These are phyloP conservation scores for Vitis cinerea DNA, from an alignment of 164 flowering plant genomes.

Conservation along the genomic window DNA sequence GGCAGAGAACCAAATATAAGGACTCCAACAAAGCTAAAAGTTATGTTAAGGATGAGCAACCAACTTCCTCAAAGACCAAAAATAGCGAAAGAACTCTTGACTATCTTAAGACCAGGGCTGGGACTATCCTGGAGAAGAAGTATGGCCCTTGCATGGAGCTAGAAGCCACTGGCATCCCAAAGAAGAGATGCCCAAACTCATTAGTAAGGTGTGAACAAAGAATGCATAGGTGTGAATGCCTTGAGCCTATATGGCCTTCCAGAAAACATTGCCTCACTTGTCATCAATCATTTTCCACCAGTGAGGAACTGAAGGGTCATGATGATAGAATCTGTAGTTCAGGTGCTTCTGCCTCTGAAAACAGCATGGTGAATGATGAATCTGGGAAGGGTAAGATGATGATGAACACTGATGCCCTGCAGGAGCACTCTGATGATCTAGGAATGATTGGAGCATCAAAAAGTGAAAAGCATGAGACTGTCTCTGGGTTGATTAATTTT, in stretches of 20 bases:
- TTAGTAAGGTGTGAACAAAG: constrained; percentile 36
- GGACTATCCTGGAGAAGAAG: constrained; percentile 49
- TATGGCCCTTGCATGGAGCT: constrained; percentile 56
- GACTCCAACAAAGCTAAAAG: constrained; percentile 23
- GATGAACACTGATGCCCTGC: constrained; percentile 21
- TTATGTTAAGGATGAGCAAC: constrained; percentile 20
- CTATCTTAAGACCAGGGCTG: constrained; percentile 55
- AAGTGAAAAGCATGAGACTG: constrained; percentile 32
- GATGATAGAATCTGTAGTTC: constrained; percentile 53
- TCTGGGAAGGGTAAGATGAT: constrained; percentile 30
- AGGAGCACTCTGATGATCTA: constrained; percentile 20
- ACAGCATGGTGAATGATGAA: no score
- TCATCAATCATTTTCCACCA: constrained; percentile 59
- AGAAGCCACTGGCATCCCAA: constrained; percentile 31
- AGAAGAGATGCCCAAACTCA: constrained; percentile 40
- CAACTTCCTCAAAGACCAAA: constrained; percentile 7
- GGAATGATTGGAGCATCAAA: constrained; percentile 29
- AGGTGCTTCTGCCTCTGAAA: constrained; percentile 17
- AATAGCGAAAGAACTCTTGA: constrained; percentile 24
- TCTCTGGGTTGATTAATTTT: constrained; percentile 37
- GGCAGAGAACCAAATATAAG: constrained; percentile 39
- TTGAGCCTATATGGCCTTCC: constrained; percentile 76
- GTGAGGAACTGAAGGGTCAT: constrained; percentile 57
- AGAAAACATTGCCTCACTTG: constrained; percentile 73
- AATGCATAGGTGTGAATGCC: constrained; percentile 74